These are phyloP conservation scores for Cladorrhinum sp. DNA, from an alignment of 2,329 filamentous ascomycete species.

Conservation along the genomic window DNA sequence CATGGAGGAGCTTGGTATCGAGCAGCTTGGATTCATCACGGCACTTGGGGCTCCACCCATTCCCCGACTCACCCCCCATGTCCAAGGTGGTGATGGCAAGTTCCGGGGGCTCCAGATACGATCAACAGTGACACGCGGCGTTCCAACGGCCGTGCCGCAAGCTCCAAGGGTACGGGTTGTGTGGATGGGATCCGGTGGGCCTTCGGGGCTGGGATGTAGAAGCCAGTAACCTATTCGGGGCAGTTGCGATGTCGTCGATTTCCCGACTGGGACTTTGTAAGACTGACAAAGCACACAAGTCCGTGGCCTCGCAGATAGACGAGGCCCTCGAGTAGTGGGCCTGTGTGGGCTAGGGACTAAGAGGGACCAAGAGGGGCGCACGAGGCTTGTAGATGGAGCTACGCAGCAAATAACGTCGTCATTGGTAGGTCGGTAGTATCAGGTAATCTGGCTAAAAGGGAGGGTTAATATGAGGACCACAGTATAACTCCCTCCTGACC, in stretches of 20 bases:
- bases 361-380: background rate
- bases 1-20: conserved; percentile 24
- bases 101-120: conserved; percentile 14
- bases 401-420: background rate
- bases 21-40: conserved; percentile 19
- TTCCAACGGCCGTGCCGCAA: conserved; percentile 14
- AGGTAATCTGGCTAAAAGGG: conserved; percentile 30
- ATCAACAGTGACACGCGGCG: conserved; percentile 8
- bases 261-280: conserved; percentile 28
- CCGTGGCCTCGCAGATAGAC: conserved; percentile 15
- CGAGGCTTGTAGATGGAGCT: background rate
- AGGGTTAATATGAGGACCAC: conserved; percentile 21
- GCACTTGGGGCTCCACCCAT: conserved; percentile 23
- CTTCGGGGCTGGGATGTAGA: conserved; percentile 12
- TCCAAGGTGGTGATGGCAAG: conserved; percentile 15
- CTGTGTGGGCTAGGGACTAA: conserved; percentile 17
- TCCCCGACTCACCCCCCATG: conserved; percentile 1
- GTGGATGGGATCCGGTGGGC: conserved; percentile 11
- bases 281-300: conserved; percentile 29
- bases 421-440: conserved; percentile 25
- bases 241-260: conserved; percentile 18
- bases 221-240: conserved; percentile 23
- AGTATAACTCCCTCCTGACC: conserved; percentile 21
- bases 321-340: conserved; percentile 9
- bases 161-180: conserved; percentile 15